Evolutionary conservation across 805 yeast genomes (phyloP), one percentile per base, ranked within the genome.

Genomic region (Monosporozyma yasuniensis): DNA sequence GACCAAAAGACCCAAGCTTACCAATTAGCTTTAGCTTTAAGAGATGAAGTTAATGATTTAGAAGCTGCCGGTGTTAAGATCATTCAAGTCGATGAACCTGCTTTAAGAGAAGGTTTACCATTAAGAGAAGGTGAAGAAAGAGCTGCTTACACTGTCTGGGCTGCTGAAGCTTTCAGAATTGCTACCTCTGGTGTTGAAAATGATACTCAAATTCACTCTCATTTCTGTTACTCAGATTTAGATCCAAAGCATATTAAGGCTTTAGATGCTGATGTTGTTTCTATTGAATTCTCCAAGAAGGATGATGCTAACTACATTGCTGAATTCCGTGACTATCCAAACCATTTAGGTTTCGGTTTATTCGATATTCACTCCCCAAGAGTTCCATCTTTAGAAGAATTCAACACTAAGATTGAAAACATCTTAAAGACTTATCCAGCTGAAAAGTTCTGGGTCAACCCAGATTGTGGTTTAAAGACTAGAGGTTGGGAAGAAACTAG

Each of bases 191-290:
- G 96, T 78, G 99, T 93, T 61, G 79, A 79, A 68, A 84, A 93
- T 80, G 72, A 80, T 60, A 93, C 99, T 64, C 99, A 93, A 79
- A 89, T 93, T 74, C 99, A 93, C 84, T 91, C 98, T 56, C 99
- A 93, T 78, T 93, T 93, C 95, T 93, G 99, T 80, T 93, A 93
- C 90, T 93, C 99, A 55, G 99, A 93, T 76, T 83, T 93, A 75
- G 98, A 93, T 80, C 98, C 98, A 70, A 87, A 87, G 83, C 97
- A 91, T 77, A 93, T 93, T 82, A 91, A 93, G 83, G 97, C 98
- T 61, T 81, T 93, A 71, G 99, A 93, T 74, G 99, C 99, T 64
- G 99, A 93, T 75, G 99, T 93, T 65, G 99, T 93, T 58, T 91
- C 98, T 53, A 91, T 93, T 65, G 99, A 93, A 80, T 93, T 88